Base-by-base conservation (phyloP, 257 asterid genomes). In the Solanum clarkiae region DNA sequence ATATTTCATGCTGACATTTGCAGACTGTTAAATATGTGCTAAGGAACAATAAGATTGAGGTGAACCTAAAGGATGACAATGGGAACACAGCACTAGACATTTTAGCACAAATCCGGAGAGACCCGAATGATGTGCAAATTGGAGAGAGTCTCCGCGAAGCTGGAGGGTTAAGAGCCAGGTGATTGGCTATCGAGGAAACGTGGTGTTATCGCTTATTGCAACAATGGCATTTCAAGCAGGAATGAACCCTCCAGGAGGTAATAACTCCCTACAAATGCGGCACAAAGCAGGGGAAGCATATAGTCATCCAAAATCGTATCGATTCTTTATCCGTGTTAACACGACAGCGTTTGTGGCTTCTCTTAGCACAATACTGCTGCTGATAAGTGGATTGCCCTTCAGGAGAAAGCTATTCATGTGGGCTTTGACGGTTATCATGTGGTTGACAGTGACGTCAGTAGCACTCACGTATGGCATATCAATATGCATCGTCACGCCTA, bases 51-150 rank as follows among this genome's bases (percentile, higher is more conserved):
- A 29, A 63, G 68, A 68, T 86, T 11, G 92, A 91, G 49, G 26
- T 84, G 7, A 84, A 87, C 51, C 84, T 85, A 17, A 15, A 57
- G 74, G 89, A 90, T 32, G 17, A 65, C 9, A 80, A 44, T 10
- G 92, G 89, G 2, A 82, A 85, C 86, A 90, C 91, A 26, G 63
- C 92, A 81, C 66, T 82, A 75, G 91, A 91, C 44, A 84, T 92
- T 60, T 47, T 91, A 66, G 54, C 87, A 79, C 82, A 81, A 26
- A 86, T 89, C 18, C 68, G 85, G n/a, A 72, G 44, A 9, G 91
- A 89, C 45, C 6, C 42, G 4, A 57, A 85, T 36, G 90, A 91
- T 79, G 6, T 84, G 10, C 84, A 90, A 55, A 87, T 90, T 13
- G 87, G 86, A 85, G 86, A 85, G 7, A 60, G 40, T 42, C 90